These are phyloP conservation scores for Malassezia dermatis DNA, from an alignment of 1,284 basidiomycete species.

Conservation along the genomic window DNA sequence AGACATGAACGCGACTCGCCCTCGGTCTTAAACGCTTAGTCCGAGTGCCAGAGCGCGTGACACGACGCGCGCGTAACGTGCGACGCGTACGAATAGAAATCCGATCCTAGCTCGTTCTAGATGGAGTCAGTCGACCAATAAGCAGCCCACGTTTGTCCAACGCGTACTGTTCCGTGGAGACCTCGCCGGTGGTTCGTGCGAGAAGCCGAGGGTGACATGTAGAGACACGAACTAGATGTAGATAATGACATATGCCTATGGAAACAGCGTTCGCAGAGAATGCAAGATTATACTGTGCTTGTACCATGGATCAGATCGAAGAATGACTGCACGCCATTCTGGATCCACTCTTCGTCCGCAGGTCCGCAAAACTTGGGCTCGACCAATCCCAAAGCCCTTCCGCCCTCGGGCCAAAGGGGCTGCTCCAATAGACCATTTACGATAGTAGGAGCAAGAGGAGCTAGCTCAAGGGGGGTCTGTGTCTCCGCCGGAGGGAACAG, in stretches of 20 bases:
- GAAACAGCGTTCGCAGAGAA: neutral
- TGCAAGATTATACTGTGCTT: neutral
- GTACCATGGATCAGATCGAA: neutral
- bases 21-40: too few relatives aligned
- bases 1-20: neutral
- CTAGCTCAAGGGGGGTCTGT: neutral
- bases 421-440: neutral
- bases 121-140: too few relatives aligned
- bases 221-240: neutral
- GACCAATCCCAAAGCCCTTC: neutral
- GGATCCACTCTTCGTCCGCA: neutral
- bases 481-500: neutral
- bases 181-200: too few relatives aligned
- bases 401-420: neutral
- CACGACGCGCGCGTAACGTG: too few relatives aligned
- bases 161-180: too few relatives aligned
- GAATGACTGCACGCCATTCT: neutral
- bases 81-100: too few relatives aligned
- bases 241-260: neutral
- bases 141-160: too few relatives aligned
- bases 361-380: neutral
- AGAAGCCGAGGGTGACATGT: too few relatives aligned
- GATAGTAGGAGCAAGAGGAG: neutral
- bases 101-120: too few relatives aligned
- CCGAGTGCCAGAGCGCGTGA: too few relatives aligned